Percentiles rank a stretch among this genome's conserved stretches.
Evolutionary conservation across 2,329 filamentous ascomycete genomes (phyloP).

Genomic region (Sarocladiaceae sp.): DNA sequence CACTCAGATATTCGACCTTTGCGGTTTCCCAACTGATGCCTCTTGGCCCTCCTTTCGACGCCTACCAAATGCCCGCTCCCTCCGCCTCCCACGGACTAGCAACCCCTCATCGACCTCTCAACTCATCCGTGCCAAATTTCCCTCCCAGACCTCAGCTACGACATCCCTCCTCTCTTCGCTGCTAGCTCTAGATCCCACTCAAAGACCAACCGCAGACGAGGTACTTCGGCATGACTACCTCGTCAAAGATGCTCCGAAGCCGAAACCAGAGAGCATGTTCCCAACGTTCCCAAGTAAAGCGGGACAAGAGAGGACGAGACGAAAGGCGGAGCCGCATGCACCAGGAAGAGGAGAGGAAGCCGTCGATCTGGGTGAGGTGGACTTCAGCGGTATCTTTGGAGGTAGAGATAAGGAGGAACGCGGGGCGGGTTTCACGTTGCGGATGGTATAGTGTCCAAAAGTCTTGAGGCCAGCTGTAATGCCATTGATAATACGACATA

Average conservation of each 20-base stretch:
- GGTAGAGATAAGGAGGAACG: slow-evolving; percentile 60
- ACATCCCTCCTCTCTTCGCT: slow-evolving; percentile 64
- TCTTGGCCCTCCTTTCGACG: slow-evolving; percentile 84
- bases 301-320: slow-evolving; percentile 72
- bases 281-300: slow-evolving; percentile 96
- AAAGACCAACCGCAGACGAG: slow-evolving; percentile 66
- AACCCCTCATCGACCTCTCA: slow-evolving; percentile 31
- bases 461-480: too few species aligned
- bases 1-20: slow-evolving; percentile 81
- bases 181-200: slow-evolving; percentile 69
- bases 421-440: slow-evolving; percentile 62
- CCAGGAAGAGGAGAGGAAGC: slow-evolving; percentile 71
- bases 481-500: not conserved
- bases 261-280: slow-evolving; percentile 89
- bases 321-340: slow-evolving; percentile 71
- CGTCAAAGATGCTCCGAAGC: slow-evolving; percentile 71
- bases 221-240: slow-evolving; percentile 84
- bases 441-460: slow-evolving; percentile 48
- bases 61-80: slow-evolving; percentile 77
- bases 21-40: slow-evolving; percentile 78
- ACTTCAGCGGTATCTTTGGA: slow-evolving; percentile 70
- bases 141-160: slow-evolving; percentile 74
- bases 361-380: slow-evolving; percentile 48
- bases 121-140: slow-evolving; percentile 72
- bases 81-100: slow-evolving; percentile 60